Evolutionary conservation across 345 rosid species (phyloP), one percentile per base, ranked within the genome.

Genomic region (Ceriops zippeliana): DNA sequence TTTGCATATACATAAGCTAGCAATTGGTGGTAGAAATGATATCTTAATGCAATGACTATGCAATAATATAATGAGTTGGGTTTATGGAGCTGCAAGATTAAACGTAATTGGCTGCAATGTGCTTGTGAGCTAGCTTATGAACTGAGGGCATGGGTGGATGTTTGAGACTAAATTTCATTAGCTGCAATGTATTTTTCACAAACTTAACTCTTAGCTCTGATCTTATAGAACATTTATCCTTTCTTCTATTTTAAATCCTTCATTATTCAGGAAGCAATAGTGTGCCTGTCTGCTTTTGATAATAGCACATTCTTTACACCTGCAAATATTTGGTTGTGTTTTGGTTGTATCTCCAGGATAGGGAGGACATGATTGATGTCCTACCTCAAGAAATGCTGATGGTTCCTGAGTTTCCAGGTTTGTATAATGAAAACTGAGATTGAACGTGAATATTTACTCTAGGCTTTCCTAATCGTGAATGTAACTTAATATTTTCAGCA

Each of bases 331-430:
- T 56, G 28, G 26, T 56, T 24, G 28, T 5, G 16, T 46, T 69
- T 66, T 76, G 68, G 59, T 63, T 75, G 57, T 20, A 42, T 76
- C 52, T 72, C 69, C 66, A 96, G 99, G 98, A 86, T 76, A 82
- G 79, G 72, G 89, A 77, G 69, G 86, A 83, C 24, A 72, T 80
- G 1, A 69, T 81, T 49, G 93, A 89, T 71, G 96, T 83, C 76
- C 80, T 85, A 38, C 81, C 87, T 11, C 83, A 79, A 32, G 85
- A 80, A 42, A 62, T 87, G 71, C 81, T 81, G 60, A 86, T 89
- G 87, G 70, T 72, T 66, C 61, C 82, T 34, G 88, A 84, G 17
- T 82, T 83, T 85, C 76, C 96, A 85, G 99, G 99, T 95, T 79
- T 27, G 67, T 62, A 53, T 65, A 24, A 24, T 24, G 52, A 28